Percentiles rank a stretch among this genome's conserved stretches.
These are phyloP conservation scores for Lachancea sp. DNA, from an alignment of 805 yeast species.

Conservation along the genomic window DNA sequence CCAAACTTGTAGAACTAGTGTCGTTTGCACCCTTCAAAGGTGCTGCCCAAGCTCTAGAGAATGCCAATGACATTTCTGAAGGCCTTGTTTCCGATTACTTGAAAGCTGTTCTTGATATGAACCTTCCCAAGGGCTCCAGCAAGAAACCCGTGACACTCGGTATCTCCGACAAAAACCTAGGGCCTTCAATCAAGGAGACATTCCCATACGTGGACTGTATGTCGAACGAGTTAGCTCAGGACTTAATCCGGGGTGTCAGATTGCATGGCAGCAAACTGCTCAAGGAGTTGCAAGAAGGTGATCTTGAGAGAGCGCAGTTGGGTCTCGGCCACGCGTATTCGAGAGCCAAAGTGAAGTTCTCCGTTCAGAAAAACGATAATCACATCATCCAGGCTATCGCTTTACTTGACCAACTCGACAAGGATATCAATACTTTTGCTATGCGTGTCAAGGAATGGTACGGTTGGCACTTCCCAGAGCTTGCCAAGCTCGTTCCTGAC, in stretches of 20 bases:
- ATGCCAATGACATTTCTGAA: slow-evolving; percentile 96
- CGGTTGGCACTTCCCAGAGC: slow-evolving; percentile 98
- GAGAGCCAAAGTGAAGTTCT: slow-evolving; percentile 97
- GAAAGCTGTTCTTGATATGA: slow-evolving; percentile 81
- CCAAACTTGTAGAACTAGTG: slow-evolving; percentile 87
- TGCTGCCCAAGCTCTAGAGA: slow-evolving; percentile 98
- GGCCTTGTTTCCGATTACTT: slow-evolving; percentile 92
- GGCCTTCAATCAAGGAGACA: slow-evolving; percentile 90
- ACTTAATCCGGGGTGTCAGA: slow-evolving; percentile 91
- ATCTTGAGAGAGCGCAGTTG: slow-evolving; percentile 94
- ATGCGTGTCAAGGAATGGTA: slow-evolving; percentile 98
- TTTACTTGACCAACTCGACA: slow-evolving; percentile 91
- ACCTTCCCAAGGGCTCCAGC: slow-evolving; percentile 67
- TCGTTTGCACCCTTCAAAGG: slow-evolving; percentile 98
- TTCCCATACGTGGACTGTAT: slow-evolving; percentile 87
- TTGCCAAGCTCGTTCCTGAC: slow-evolving; percentile 85
- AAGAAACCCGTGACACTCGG: slow-evolving; percentile 70
- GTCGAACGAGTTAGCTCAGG: slow-evolving; percentile 89
- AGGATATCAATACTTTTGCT: slow-evolving; percentile 94
- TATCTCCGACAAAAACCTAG: slow-evolving; percentile 89
- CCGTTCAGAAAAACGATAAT: slow-evolving; percentile 97
- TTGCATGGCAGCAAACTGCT: slow-evolving; percentile 81
- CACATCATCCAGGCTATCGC: slow-evolving; percentile 99
- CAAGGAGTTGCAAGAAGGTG: slow-evolving; percentile 90
- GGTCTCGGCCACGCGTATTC: slow-evolving; percentile 99